Evolutionary conservation across 139 green algal species (phyloP).

Genomic region (Chlorella sp.): DNA sequence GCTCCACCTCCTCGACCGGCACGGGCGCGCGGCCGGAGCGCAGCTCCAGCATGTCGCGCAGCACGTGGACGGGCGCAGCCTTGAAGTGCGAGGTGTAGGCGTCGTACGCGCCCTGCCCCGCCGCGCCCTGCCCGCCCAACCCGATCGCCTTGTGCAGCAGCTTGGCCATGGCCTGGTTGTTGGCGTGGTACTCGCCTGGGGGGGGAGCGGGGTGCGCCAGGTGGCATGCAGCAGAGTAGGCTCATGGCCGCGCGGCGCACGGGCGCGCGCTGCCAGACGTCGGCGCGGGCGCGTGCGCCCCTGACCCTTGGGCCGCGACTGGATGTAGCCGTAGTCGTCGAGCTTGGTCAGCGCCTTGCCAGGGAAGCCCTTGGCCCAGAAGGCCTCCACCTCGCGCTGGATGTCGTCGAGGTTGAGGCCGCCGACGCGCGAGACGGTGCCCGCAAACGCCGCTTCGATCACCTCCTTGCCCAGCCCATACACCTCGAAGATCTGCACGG

Average conservation of each 20-base stretch:
- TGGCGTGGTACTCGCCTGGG: conserved; percentile 98
- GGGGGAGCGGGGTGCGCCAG: too few species aligned
- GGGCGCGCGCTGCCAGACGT: too few species aligned
- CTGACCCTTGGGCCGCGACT: conserved; percentile 76
- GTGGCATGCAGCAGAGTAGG: too few species aligned
- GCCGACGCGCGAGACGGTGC: conserved; percentile 94
- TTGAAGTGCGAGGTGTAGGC: conserved; percentile 91
- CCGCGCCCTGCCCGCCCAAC: conserved; percentile 64
- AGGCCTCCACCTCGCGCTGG: conserved; percentile 85
- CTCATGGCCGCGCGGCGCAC: too few species aligned
- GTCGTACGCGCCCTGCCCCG: conserved; percentile 69
- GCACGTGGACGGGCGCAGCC: conserved; percentile 70
- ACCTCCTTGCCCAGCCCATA: conserved; percentile 95
- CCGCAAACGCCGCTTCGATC: conserved; percentile 80
- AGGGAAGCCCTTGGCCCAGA: conserved; percentile 93
- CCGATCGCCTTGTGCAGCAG: conserved; percentile 98
- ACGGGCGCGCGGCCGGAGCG: conserved; percentile 60
- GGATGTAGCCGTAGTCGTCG: conserved; percentile 98
- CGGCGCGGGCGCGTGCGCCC: too few species aligned
- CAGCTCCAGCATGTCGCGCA: conserved; percentile 94
- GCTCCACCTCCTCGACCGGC: conserved; percentile 87
- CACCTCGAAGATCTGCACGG: conserved; percentile 94
- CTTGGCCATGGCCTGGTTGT: conserved; percentile 99
- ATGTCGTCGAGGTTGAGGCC: conserved; percentile 94
- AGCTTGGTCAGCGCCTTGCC: conserved; percentile 92